Percentiles rank a stretch among this genome's conserved stretches.
Evolutionary conservation across 768 basidiomycete species (phyloP).

Genomic region (Pleurotus platypus): DNA sequence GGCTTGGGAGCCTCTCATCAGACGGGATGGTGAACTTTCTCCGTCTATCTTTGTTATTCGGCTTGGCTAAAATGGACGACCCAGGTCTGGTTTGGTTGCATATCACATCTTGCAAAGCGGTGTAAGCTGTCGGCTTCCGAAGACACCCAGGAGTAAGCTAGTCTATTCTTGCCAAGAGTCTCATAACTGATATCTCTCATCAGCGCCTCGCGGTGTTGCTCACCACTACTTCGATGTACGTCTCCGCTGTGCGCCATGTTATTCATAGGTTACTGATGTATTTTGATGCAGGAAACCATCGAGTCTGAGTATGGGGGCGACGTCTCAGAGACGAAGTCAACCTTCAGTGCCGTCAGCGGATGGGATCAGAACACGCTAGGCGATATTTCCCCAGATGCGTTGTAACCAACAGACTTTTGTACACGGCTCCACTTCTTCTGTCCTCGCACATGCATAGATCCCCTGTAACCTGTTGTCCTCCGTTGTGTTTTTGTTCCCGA

Average conservation of each 20-base stretch:
- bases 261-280: constrained; percentile 4
- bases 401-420: constrained; percentile 22
- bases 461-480: no score
- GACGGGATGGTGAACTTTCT: constrained; percentile 78
- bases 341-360: constrained; percentile 33
- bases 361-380: constrained; percentile 44
- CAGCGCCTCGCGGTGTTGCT: constrained; percentile 84
- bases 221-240: constrained; percentile 93
- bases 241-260: constrained; percentile 10
- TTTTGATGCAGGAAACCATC: constrained; percentile 57
- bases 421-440: neutral
- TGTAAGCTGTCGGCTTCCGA: constrained; percentile 82
- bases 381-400: constrained; percentile 55
- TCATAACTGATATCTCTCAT: neutral
- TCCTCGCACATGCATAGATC: neutral
- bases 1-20: constrained; percentile 98
- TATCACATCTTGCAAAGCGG: constrained; percentile 92
- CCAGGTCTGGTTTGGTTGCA: constrained; percentile 84
- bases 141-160: constrained; percentile 84
- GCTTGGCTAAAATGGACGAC: neutral
- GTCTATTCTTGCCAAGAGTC: neutral
- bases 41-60: neutral
- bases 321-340: constrained; percentile 23
- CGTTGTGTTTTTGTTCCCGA: no score
- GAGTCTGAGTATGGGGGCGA: constrained; percentile 76